Base-by-base conservation (phyloP, 805 yeast species). In the Vanderwaltozyma verrucispora region DNA sequence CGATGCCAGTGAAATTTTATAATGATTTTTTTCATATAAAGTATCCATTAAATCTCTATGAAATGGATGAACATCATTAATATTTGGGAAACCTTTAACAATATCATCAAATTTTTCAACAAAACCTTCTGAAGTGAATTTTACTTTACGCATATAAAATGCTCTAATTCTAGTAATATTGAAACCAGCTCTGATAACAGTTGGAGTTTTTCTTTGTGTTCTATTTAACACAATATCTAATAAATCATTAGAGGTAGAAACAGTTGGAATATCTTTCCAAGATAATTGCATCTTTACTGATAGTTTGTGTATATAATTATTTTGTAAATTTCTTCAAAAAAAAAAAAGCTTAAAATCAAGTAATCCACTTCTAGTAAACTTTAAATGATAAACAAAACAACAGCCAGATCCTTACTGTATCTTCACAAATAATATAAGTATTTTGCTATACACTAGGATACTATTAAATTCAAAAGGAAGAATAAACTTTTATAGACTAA, bases 41-140 rank as follows among this genome's bases (percentile, higher is more conserved):
- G 98, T 92, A 64, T 92, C 97, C 88, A 92, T 84, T 62, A 92
- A 72, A 67, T 92, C 98, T 61, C 97, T 74, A 67, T 92, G 97
- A 72, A 92, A 92, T 2, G 99, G 99, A 63, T 92, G 99, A 40
- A 92, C 83, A 59, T 92, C 98, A 62, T 92, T 87, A 48, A 92
- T 85, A 59, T 92, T 84, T 43, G 99, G 99, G 69, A 92, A 92
- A 10, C 95, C 94, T 36, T 74, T 71, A 37, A 89, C 67, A 41
- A 92, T 66, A 48, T 86, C 96, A 44, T 77, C 79, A 53, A 89
- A 80, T 67, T 92, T 92, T 64, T 92, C 98, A 44, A 76, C 72
- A 59, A 92, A 92, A 15, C 98, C 97, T 59, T 92, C 98, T 37
- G 94, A 84, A 11, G 99, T 92, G 62, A 76, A 92, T 55, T 83